These are phyloP conservation scores for Suillus decipiens DNA, from an alignment of 768 basidiomycete genomes.

Conservation along the genomic window DNA sequence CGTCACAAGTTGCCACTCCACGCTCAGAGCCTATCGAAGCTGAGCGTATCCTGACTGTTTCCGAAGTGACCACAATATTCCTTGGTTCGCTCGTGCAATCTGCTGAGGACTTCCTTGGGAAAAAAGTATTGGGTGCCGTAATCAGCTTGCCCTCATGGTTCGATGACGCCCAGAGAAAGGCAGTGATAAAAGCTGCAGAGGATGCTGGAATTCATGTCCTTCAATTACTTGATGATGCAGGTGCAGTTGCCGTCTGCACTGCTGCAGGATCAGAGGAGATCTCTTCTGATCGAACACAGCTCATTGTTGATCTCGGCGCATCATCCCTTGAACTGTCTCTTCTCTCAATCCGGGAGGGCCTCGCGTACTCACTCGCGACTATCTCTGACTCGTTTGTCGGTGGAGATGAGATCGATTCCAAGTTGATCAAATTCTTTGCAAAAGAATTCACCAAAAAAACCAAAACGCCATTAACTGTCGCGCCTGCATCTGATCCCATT, in stretches of 20 bases:
- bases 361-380: slow-evolving; percentile 63
- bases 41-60: slow-evolving; percentile 75
- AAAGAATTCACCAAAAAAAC: slow-evolving; percentile 98
- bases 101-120: slow-evolving; percentile 89
- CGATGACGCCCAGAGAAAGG: slow-evolving; percentile 62
- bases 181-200: slow-evolving; percentile 70
- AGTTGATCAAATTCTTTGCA: slow-evolving; percentile 87
- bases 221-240: slow-evolving; percentile 87
- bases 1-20: slow-evolving; percentile 69
- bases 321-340: slow-evolving; percentile 71
- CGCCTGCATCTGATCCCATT: slow-evolving; percentile 52
- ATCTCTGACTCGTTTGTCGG: slow-evolving; percentile 49
- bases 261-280: slow-evolving; percentile 45
- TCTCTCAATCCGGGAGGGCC: slow-evolving; percentile 74
- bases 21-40: slow-evolving; percentile 68
- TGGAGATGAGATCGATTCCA: slow-evolving; percentile 75
- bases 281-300: slow-evolving; percentile 67
- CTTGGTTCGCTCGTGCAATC: slow-evolving; percentile 81
- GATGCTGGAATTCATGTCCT: slow-evolving; percentile 83
- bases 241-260: slow-evolving; percentile 63
- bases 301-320: slow-evolving; percentile 80
- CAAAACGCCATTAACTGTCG: slow-evolving; percentile 68
- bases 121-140: slow-evolving; percentile 76
- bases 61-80: slow-evolving; percentile 85
- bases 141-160: slow-evolving; percentile 83